Base-by-base conservation (phyloP, 1,284 basidiomycete genomes). In the Ganoderma sinense region DNA sequence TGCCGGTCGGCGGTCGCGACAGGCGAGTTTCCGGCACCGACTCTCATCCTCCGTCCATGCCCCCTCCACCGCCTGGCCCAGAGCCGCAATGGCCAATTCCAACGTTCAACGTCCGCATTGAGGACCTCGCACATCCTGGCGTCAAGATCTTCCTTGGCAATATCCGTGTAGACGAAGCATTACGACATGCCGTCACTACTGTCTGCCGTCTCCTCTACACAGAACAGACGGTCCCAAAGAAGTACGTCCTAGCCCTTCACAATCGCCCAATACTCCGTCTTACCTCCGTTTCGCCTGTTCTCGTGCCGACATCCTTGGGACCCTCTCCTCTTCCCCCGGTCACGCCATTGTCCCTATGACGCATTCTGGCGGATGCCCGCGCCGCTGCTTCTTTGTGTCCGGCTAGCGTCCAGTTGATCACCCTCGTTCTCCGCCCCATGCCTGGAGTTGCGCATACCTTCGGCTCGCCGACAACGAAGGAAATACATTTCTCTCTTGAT, bases 401-500 rank as follows among this genome's bases (percentile, higher is more conserved):
- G 78, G 2, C 85, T 45, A 36, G 67, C 70, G 20, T 56, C 64
- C 48, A 40, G 31, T 20, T 58, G 62, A 13, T 66, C 64, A 26
- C 29, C 76, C 72, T 85, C 82, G 16, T 56, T 60, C 23, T 72
- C 3, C 23, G 89, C 20, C 79, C 86, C 43, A 55, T 55, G 29
- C 14, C 26, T 31, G 53, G 23, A 29, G 45, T 48, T 0, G 45
- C n/a, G 18, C 45, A 48, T 20, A 23, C 45, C 45, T 48, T 48
- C 76, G 48, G 91, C 65, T 81, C 84, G 0, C 78, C 83, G 40
- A 81, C 85, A 10, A 82, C 86, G 76, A 94, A 93, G 81, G 89
- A 93, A 78, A 92, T 93, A 48, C 89, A 93, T 75, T 83, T 92
- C 68, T 90, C 90, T 20, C 83, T 91, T 51, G 84, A 91, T 55